Conservation (phyloP, 2,329 filamentous ascomycete species). For the Scedosporium boydii region DNA sequence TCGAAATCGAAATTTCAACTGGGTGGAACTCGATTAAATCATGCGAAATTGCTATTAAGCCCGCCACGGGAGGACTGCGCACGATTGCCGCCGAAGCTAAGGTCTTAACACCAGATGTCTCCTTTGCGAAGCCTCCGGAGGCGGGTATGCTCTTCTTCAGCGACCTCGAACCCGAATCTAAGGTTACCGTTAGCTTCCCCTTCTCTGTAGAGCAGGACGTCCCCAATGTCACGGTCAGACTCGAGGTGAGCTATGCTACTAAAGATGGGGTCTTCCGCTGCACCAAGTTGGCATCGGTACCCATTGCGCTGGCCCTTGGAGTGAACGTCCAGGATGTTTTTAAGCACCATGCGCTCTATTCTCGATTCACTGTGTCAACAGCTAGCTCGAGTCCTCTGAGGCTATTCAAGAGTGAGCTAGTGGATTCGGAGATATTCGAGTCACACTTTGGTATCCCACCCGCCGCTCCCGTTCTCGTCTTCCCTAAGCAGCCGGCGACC, state of each 20-base stretch:
- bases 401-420: conserved; percentile 60
- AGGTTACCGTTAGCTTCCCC: conserved; percentile 57
- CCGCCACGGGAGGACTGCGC: conserved; percentile 56
- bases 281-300: conserved; percentile 49
- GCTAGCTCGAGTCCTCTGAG: conserved; percentile 66
- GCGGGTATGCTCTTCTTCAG: conserved; percentile 43
- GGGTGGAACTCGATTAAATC: conserved; percentile 62
- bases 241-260: conserved; percentile 70
- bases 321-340: conserved; percentile 97
- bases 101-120: conserved; percentile 27
- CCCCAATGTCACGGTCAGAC: conserved; percentile 57
- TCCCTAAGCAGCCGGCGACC: conserved; percentile 71
- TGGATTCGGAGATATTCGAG: conserved; percentile 60
- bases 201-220: conserved; percentile 77
- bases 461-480: conserved; percentile 51
- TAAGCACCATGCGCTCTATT: conserved; percentile 73
- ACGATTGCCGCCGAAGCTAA: conserved; percentile 52
- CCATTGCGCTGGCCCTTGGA: conserved; percentile 71
- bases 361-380: conserved; percentile 83
- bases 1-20: conserved; percentile 64
- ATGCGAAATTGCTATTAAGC: conserved; percentile 52
- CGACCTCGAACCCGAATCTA: conserved; percentile 31
- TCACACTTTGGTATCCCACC: conserved; percentile 47
- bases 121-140: conserved; percentile 40
- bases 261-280: conserved; percentile 55